A percentile compares a stretch with the other conserved stretches of the same genome.
Evolutionary conservation across 345 rosid species (phyloP).

Genomic region (Hibiscus trionum): DNA sequence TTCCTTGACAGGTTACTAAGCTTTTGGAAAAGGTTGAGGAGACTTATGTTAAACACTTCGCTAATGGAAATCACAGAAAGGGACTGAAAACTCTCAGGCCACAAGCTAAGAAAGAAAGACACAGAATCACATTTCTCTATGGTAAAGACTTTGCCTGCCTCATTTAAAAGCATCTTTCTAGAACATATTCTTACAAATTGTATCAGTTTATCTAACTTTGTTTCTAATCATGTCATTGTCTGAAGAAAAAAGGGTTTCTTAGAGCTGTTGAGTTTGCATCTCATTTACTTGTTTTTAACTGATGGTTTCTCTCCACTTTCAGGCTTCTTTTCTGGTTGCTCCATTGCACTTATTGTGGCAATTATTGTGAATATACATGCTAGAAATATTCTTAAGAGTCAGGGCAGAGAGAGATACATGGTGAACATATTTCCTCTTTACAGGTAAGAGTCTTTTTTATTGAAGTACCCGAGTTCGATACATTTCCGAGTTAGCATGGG

Average conservation of each 20-base stretch:
- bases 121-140: constrained; percentile 50
- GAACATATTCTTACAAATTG: too few species aligned
- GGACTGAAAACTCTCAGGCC: constrained; percentile 60
- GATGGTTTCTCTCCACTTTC: neutral
- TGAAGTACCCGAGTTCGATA: neutral
- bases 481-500: too few species aligned
- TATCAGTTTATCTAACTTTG: too few species aligned
- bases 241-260: neutral
- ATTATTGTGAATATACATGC: constrained; percentile 45
- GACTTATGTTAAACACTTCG: constrained; percentile 61
- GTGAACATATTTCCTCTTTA: constrained; percentile 68
- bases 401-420: constrained; percentile 54
- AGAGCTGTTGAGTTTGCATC: neutral
- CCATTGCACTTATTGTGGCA: constrained; percentile 51
- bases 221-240: too few species aligned
- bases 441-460: neutral
- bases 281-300: neutral
- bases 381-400: constrained; percentile 33
- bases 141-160: constrained; percentile 36
- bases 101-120: constrained; percentile 48
- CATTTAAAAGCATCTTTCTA: neutral
- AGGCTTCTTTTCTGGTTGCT: constrained; percentile 65
- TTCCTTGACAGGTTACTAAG: constrained; percentile 37
- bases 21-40: constrained; percentile 63
- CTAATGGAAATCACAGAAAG: constrained; percentile 60